A percentile compares a stretch with the other conserved stretches of the same genome.
phyloP scores from a whole-genome alignment of 2,329 filamentous ascomycete species.

The Arthrobotrys conoides region DNA sequence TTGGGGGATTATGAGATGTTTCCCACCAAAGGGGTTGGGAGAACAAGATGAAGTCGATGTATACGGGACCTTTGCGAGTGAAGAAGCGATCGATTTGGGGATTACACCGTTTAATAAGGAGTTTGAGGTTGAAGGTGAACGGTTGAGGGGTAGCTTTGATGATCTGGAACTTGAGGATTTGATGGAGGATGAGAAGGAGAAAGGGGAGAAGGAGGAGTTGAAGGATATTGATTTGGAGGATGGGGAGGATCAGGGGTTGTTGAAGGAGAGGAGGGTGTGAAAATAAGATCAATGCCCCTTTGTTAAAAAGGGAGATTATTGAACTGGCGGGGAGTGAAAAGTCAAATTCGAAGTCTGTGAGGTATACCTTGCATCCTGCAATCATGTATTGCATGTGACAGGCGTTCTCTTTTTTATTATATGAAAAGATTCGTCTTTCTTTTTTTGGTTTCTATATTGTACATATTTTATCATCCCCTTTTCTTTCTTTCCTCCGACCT shows the following conservation, averaged over 20 bases:
- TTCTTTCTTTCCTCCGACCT: conserved; percentile 3
- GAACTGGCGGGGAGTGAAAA: not conserved
- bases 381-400: not conserved
- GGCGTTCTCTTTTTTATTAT: conserved; percentile 6
- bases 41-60: conserved; percentile 58
- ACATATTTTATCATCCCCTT: not conserved
- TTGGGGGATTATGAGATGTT: conserved; percentile 45
- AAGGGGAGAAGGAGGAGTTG: conserved; percentile 12
- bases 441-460: not conserved
- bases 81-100: conserved; percentile 56
- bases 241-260: conserved; percentile 40
- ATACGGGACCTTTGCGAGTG: conserved; percentile 55
- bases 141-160: conserved; percentile 37
- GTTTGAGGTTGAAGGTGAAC: conserved; percentile 53
- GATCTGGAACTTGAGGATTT: conserved; percentile 49
- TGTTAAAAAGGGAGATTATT: not conserved
- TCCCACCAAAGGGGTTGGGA: conserved; percentile 49
- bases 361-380: not conserved
- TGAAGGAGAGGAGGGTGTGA: conserved; percentile 44
- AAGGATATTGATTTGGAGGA: conserved; percentile 25
- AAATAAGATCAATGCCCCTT: not conserved
- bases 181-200: conserved; percentile 26
- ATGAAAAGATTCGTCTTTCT: not conserved
- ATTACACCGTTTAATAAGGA: conserved; percentile 60
- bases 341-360: not conserved